Percentiles rank a stretch among this genome's conserved stretches.
Conservation (phyloP, 1,284 basidiomycete genomes). For the Sporisorium sorghi region DNA sequence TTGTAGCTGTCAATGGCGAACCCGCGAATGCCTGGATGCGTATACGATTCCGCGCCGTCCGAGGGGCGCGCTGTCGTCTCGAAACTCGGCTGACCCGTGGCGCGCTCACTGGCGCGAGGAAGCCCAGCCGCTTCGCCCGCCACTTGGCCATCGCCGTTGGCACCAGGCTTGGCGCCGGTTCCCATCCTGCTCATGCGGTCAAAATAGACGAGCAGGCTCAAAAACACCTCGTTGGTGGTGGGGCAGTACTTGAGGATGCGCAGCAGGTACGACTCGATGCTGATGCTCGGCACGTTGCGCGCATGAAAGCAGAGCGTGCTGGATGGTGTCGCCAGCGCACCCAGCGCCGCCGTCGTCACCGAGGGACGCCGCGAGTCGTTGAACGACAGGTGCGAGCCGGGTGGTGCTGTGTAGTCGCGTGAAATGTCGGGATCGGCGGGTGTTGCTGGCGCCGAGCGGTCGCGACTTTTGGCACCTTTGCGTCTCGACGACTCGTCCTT, state of each 20-base stretch:
- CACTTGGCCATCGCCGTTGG: constrained; percentile 43
- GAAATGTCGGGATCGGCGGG: constrained; percentile 9
- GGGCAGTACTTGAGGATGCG: constrained; percentile 98
- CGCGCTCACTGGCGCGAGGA: constrained; percentile 42
- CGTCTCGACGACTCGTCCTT: constrained; percentile 35
- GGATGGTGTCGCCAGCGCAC: constrained; percentile 81
- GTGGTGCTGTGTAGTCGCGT: constrained; percentile 27
- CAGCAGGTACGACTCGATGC: constrained; percentile 91
- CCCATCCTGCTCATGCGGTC: constrained; percentile 82
- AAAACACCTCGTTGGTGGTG: constrained; percentile 96
- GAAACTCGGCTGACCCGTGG: constrained; percentile 16
- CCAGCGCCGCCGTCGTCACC: constrained; percentile 80
- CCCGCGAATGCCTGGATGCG: constrained; percentile 71
- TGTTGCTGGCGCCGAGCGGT: constrained; percentile 29
- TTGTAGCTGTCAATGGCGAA: constrained; percentile 98
- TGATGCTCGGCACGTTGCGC: constrained; percentile 91
- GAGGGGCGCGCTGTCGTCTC: constrained; percentile 5
- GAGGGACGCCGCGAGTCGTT: constrained; percentile 51
- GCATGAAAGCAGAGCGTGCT: constrained; percentile 93
- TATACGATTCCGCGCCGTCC: constrained; percentile 19
- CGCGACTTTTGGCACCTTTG: constrained; percentile 30
- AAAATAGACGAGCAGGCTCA: constrained; percentile 93
- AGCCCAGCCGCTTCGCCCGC: constrained; percentile 55
- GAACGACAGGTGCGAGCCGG: constrained; percentile 52
- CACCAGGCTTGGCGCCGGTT: constrained; percentile 66